Percentiles rank a stretch among this genome's conserved stretches.
phyloP scores from a whole-genome alignment of 2,329 filamentous ascomycete genomes.

The Berkeleyomyces rouxiae region DNA sequence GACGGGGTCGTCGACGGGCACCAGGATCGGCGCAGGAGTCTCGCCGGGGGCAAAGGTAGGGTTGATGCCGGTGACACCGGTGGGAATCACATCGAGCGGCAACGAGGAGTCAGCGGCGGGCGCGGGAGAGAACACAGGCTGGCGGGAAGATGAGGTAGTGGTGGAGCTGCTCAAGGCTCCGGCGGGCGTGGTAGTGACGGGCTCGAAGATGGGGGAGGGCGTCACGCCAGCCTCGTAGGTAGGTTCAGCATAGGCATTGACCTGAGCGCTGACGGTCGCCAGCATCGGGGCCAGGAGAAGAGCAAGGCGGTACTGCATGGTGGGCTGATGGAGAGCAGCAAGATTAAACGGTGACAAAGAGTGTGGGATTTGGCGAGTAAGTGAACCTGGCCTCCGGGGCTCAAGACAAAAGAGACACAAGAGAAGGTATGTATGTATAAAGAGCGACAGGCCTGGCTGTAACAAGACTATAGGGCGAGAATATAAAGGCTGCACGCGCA shows the following conservation, averaged over 20 bases:
- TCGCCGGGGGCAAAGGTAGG: background rate
- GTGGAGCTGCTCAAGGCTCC: background rate
- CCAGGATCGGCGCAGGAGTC: conserved; percentile 10
- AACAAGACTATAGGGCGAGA: background rate
- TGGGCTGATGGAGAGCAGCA: background rate
- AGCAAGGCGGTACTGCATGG: conserved; percentile 6
- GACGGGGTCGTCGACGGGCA: background rate
- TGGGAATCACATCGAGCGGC: background rate
- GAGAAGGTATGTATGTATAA: background rate
- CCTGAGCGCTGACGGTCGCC: conserved; percentile 2
- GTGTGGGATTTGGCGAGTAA: background rate
- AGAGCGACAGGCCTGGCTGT: background rate
- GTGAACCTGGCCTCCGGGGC: background rate
- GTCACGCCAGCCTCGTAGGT: conserved; percentile 5
- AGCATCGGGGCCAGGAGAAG: conserved; percentile 5
- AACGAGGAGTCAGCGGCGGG: background rate
- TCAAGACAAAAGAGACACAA: background rate
- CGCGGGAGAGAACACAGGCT: background rate
- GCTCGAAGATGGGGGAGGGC: conserved; percentile 12
- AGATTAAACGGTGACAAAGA: background rate
- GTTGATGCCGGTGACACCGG: background rate
- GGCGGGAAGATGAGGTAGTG: background rate
- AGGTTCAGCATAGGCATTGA: conserved; percentile 4
- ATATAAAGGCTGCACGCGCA: background rate
- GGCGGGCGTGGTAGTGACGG: background rate